Evolutionary conservation across 805 yeast species (phyloP), one percentile per base, ranked within the genome.

Genomic region (Candida incommunis): DNA sequence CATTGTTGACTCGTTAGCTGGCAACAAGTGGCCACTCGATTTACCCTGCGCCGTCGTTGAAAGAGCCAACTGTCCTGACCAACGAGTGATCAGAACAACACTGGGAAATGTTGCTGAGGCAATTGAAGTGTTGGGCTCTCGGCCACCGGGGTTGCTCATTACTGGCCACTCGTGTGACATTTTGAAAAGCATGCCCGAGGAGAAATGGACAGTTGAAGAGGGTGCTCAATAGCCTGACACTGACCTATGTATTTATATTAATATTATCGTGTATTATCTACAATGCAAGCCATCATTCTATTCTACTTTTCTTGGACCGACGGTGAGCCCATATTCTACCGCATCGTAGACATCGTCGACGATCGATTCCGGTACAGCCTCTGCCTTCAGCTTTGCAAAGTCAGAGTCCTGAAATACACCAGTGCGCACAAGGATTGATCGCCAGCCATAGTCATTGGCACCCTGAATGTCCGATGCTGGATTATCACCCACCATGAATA

Each of bases 381-480:
- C 7, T n/a, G 37, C 37, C 37, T 31, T 7, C 18, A 31, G 37
- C 42, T 60, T 57, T 16, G 72, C 66, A 25, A 53, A 55, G 43
- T 55, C 64, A 40, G 70, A 74, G 50, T 79, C 85, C 48, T 69
- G 67, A 59, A 76, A 92, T 3, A 92, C 97, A 0, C 98, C 98
- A 0, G 96, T 83, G 50, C 79, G 70, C 22, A 92, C 85, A 41
- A 92, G 71, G 29, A 86, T 74, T 11, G 92, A 78, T 42, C 81
- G 76, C 97, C 97, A 92, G 2, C 96, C 95, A 58, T 80, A 78
- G 43, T 68, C 66, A 54, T 82, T 80, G 3, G 95, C 98, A 0
- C 98, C 98, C 46, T 72, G 71, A 45, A 92, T 92, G 59, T 92
- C 98, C 43, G 87, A 76, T 23, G 80, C 92, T 3, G 96, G 97